A percentile compares a stretch with the other conserved stretches of the same genome.
Conservation (phyloP, 257 asterid species). For the Penstemon newberryi region DNA sequence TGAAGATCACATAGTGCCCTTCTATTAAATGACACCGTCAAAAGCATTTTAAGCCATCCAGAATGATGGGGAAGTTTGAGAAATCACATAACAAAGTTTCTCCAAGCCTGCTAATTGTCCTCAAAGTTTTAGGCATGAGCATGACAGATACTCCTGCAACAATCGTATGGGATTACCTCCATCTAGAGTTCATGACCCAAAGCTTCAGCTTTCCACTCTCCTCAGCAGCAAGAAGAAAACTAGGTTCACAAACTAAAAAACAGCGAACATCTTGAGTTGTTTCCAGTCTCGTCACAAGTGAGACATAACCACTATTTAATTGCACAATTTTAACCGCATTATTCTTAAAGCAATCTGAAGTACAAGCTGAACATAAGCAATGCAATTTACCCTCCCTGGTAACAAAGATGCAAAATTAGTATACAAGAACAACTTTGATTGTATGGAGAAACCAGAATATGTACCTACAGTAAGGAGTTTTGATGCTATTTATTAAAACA, state of each 20-base stretch:
- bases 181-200: conserved; percentile 80
- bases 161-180: conserved; percentile 67
- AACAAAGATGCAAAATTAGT: conserved; percentile 32
- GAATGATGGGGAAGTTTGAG: conserved; percentile 11
- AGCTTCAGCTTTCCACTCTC: conserved; percentile 78
- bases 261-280: conserved; percentile 54
- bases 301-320: conserved; percentile 64
- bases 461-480: conserved; percentile 79
- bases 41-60: conserved; percentile 3
- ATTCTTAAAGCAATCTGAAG: conserved; percentile 52
- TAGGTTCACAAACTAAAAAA: conserved; percentile 77
- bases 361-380: conserved; percentile 69
- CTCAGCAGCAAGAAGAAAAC: conserved; percentile 77
- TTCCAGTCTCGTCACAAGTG: conserved; percentile 58
- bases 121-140: conserved; percentile 26
- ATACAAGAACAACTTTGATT: conserved; percentile 22
- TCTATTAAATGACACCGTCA: not conserved
- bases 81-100: conserved; percentile 8
- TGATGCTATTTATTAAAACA: conserved; percentile 64
- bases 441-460: conserved; percentile 16
- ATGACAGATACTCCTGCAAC: conserved; percentile 2
- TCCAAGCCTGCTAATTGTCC: conserved; percentile 16
- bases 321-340: conserved; percentile 74
- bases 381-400: conserved; percentile 63
- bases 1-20: too few relatives aligned